Evolutionary conservation across 1,139 yeast genomes (phyloP), one percentile per base, ranked within the genome.

Genomic region (Nakaseomyces bracarensis): DNA sequence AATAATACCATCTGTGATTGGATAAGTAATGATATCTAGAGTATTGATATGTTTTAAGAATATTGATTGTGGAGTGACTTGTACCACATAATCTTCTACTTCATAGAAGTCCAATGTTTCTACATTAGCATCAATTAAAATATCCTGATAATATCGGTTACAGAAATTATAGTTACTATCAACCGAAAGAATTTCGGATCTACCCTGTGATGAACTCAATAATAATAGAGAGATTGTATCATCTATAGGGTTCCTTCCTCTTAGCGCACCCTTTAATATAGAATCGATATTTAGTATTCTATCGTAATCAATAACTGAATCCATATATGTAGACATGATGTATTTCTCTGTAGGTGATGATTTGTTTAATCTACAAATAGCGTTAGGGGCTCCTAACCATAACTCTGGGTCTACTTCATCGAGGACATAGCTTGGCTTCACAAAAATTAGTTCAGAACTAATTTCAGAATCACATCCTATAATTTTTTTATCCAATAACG

Each of bases 81-180:
- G 34, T 9, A 30, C 14, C 16, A 18, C 11, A 30, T 10, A 30
- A 1, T 22, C 34, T 16, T 30, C 34, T 2, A 30, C 13, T 11
- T 30, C 34, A 11, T 30, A 30, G 11, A 30, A 30, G 7, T 16
- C 34, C 18, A 30, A 30, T 18, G 34, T 30, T 11, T 30, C 34
- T 13, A 18, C 10, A 30, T 19, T 18, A 3, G n/a, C 5, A 16
- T 30, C 34, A 9, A 30, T 4, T 11, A 30, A 11, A 7, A 18
- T 30, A 15, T 30, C 14, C 13, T 30, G 34, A 8, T 16, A 30
- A 11, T 16, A 11, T 18, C 7, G 7, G 3, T 27, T 13, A 27
- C 18, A 7, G 7, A 27, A 13, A 10, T 27, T 27, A 27, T 14
- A 10, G 5, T 27, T 14, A 6, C 10, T 5, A 27, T 27, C 30